Base-by-base conservation (phyloP, 2,329 filamentous ascomycete species). In the Bipolaris bicolor region DNA sequence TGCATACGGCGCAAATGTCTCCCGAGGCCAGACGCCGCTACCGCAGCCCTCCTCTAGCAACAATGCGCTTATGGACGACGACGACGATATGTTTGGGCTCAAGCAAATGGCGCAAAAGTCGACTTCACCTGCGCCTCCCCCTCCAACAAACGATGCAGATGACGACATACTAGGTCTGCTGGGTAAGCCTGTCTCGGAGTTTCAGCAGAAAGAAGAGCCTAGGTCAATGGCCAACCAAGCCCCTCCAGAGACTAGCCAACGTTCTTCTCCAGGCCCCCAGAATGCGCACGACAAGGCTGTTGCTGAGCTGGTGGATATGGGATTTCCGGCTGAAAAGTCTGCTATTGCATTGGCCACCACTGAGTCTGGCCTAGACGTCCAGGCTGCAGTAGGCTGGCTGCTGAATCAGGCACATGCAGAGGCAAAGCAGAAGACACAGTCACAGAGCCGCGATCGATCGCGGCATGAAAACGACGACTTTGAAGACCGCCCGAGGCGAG, bases 231-330 rank as follows among this genome's bases (percentile, higher is more conserved):
- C 48, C 3, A 55, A 58, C 20, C 57, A 62, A 57, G 44, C 39
- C n/a, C 50, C 16, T 34, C 33, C 52, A 7, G 49, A 61, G 16
- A 29, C 52, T 18, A 57, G 51, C 39, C 62, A 46, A 16, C 64
- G 70, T 39, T 51, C 64, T 5, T 64, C 67, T 7, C 63, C 67
- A 48, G 62, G 58, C 13, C 58, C 75, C 2, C 67, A 67, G 2
- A 80, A 79, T 66, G 86, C 86, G 1, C 88, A 89, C 56, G 92
- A 97, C 70, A 86, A 85, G 64, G 91, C 92, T 9, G 86, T 98
- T 24, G 91, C 91, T 9, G 92, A 98, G 73, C 80, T 99, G 24
- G 87, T 97, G 3, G 94, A 97, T 65, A 98, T 98, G 86, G 95
- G 95, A 0, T 99, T 99, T 67, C 87, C 91, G 0, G 84, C 88